Evolutionary conservation across 2,329 filamentous ascomycete species (phyloP).

Genomic region (Coniella vitis): DNA sequence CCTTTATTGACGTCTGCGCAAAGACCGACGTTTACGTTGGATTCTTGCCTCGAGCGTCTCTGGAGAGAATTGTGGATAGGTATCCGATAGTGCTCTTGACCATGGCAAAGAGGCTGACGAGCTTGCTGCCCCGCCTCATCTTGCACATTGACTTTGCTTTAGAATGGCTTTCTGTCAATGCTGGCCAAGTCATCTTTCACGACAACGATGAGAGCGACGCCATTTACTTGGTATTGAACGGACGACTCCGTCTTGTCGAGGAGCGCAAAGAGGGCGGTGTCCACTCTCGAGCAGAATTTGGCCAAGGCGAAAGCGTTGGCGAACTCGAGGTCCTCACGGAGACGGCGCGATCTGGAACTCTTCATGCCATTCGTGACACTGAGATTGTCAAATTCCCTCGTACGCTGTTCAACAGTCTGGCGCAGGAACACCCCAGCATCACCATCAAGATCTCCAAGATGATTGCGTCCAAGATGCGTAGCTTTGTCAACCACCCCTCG

Average conservation of each 20-base stretch:
- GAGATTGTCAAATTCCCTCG: slow-evolving; percentile 94
- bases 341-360: slow-evolving; percentile 77
- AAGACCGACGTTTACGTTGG: slow-evolving; percentile 99
- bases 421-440: slow-evolving; percentile 93
- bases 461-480: slow-evolving; percentile 89
- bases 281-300: slow-evolving; percentile 83
- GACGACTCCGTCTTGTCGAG: slow-evolving; percentile 75
- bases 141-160: slow-evolving; percentile 96
- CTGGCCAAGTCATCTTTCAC: slow-evolving; percentile 90
- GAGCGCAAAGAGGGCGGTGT: slow-evolving; percentile 77
- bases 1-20: slow-evolving; percentile 92
- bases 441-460: slow-evolving; percentile 99
- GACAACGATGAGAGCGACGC: slow-evolving; percentile 94
- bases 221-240: slow-evolving; percentile 96
- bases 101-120: slow-evolving; percentile 91
- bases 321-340: slow-evolving; percentile 97
- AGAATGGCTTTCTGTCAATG: slow-evolving; percentile 96
- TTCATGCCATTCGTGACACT: slow-evolving; percentile 94
- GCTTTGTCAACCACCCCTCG: slow-evolving; percentile 75
- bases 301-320: slow-evolving; percentile 94
- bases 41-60: slow-evolving; percentile 75
- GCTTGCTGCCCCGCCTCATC: slow-evolving; percentile 79
- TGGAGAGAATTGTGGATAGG: slow-evolving; percentile 87
- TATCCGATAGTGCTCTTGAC: slow-evolving; percentile 90
- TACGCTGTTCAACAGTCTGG: slow-evolving; percentile 93